Evolutionary conservation across 2,329 filamentous ascomycete species (phyloP), one percentile per base, ranked within the genome.

Genomic region (Trichocomaceae sp.): DNA sequence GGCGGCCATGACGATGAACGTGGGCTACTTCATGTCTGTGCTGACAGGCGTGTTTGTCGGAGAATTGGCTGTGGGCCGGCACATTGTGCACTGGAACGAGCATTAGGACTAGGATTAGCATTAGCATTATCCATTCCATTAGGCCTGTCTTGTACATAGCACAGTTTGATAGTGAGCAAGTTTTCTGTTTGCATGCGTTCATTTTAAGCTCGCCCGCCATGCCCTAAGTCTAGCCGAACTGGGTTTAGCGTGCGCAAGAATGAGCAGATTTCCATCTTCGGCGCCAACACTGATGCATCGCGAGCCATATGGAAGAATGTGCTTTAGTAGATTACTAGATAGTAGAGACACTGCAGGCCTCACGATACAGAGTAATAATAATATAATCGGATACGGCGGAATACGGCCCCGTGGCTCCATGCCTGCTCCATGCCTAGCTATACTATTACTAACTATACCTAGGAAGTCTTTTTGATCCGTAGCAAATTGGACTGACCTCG

Each of bases 1-100:
- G 73, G 88, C 87, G 13, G 87, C 95, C 66, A 96, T 93, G 89
- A 91, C 88, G 1, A 83, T 89, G 76, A 93, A 93, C 63, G 81
- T 92, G 15, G 89, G 88, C 12, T 93, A 93, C 68, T 92, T 92
- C 69, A 72, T 90, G 53, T 90, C 87, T 0, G 80, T 91, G n/a
- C 78, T 95, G 10, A 85, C 77, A 4, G 86, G 86, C 13, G 81
- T 87, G 1, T 96, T 97, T 66, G 67, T 95, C n/a, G 92, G 92
- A 22, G 93, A 93, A 68, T 73, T 97, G 44, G 80, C 83, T 0
- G 80, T 93, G 58, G 90, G 90, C 29, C 82, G 90, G 60, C 93
- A 84, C 63, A 76, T 75, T 26, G 66, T 47, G 31, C 50, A 75
- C 45, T 61, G 73, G 20, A 70, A 72, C 13, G 80, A 81, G 52